These are phyloP conservation scores for Xylaria cubensis DNA, from an alignment of 495 filamentous ascomycete species.

Conservation along the genomic window DNA sequence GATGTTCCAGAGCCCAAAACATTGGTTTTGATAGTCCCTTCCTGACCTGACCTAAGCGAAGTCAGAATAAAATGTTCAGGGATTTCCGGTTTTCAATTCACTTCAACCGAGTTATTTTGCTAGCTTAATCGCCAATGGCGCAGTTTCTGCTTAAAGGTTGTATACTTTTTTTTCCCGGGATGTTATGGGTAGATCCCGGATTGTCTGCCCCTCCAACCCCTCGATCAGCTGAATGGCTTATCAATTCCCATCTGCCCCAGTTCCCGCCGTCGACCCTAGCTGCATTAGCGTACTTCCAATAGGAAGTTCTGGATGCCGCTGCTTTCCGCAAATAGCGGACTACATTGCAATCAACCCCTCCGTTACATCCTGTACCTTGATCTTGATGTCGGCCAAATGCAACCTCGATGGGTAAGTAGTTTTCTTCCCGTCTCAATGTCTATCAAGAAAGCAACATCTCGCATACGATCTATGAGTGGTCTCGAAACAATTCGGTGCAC, in stretches of 20 bases:
- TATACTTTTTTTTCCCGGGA: neutral
- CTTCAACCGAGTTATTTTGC: neutral
- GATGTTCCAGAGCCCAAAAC: neutral
- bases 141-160: neutral
- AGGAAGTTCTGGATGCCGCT: neutral
- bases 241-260: conserved; percentile 13
- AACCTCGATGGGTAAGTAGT: neutral
- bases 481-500: neutral
- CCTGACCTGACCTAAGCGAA: too few relatives aligned
- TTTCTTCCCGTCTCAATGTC: neutral
- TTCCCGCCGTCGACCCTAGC: conserved; percentile 5
- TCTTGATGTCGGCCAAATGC: neutral
- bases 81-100: neutral
- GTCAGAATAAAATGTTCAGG: neutral
- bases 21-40: neutral
- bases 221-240: conserved; percentile 14
- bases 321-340: conserved; percentile 21
- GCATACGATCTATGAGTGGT: neutral
- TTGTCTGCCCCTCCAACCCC: conserved; percentile 5
- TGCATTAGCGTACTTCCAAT: conserved; percentile 13
- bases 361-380: conserved; percentile 1
- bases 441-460: neutral
- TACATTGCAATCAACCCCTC: neutral
- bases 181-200: neutral
- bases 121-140: neutral